These are phyloP conservation scores for Phytopythium delawarense DNA, from an alignment of 352 stramenopile species.

Conservation along the genomic window DNA sequence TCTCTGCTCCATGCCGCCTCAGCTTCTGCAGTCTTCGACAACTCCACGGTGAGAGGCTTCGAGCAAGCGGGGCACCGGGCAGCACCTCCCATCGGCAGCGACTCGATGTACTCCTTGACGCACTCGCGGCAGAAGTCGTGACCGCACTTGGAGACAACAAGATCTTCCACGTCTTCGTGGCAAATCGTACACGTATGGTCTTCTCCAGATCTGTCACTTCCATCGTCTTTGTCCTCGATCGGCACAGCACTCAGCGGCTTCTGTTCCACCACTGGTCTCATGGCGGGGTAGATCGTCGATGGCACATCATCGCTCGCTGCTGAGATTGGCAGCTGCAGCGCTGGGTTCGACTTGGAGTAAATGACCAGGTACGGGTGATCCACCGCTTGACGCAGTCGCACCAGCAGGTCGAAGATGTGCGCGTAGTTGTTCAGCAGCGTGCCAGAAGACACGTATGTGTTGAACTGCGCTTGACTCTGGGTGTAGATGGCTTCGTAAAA, in stretches of 20 bases:
- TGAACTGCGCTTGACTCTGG: constrained; percentile 96
- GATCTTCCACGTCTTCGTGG: constrained; percentile 89
- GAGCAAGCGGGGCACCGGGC: constrained; percentile 78
- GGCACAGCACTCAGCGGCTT: constrained; percentile 40
- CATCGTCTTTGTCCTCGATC: constrained; percentile 6
- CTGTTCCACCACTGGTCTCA: constrained; percentile 53
- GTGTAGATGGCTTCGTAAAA: constrained; percentile 99
- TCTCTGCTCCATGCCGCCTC: constrained; percentile 13
- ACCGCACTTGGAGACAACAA: constrained; percentile 86
- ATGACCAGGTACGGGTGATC: constrained; percentile 98
- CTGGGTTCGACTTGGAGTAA: constrained; percentile 86
- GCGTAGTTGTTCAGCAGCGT: constrained; percentile 99
- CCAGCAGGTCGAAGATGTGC: constrained; percentile 98
- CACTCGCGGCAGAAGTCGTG: constrained; percentile 91
- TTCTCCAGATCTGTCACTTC: constrained; percentile 19
- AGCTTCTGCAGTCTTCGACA: constrained; percentile 29
- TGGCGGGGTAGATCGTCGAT: constrained; percentile 8
- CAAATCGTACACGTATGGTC: constrained; percentile 87
- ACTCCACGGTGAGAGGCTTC: constrained; percentile 81
- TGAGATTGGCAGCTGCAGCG: constrained; percentile 51
- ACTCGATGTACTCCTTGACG: constrained; percentile 79
- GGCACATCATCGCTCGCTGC: neutral
- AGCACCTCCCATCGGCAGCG: constrained; percentile 46
- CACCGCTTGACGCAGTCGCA: constrained; percentile 96
- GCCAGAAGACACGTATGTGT: constrained; percentile 96